Evolutionary conservation across 2,329 filamentous ascomycete genomes (phyloP).

Genomic region (Trichoderma gracile): DNA sequence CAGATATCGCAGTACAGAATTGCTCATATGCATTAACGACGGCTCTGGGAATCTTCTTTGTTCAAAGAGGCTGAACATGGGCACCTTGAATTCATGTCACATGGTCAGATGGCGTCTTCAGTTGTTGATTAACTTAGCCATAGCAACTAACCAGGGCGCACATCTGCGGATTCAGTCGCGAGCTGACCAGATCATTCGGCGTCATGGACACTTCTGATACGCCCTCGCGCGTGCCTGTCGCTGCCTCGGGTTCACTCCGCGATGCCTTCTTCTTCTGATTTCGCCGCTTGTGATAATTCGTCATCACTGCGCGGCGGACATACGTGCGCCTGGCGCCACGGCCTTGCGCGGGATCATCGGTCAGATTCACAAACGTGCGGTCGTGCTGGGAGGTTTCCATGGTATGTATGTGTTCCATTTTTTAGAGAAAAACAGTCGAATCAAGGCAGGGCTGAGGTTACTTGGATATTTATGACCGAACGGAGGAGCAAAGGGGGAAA

Average conservation of each 20-base stretch:
- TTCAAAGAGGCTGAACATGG: slow-evolving; percentile 14
- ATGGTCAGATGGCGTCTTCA: neutral
- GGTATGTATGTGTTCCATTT: too few relatives aligned
- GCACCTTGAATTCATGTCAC: neutral
- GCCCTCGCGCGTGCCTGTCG: neutral
- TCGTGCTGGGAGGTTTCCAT: neutral
- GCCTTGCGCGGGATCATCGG: slow-evolving; percentile 10
- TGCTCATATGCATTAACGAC: slow-evolving; percentile 10
- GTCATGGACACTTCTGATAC: too few relatives aligned
- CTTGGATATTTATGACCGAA: neutral
- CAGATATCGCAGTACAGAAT: neutral
- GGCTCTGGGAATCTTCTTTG: neutral
- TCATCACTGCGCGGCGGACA: slow-evolving; percentile 21
- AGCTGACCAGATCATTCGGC: neutral
- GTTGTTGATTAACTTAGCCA: neutral
- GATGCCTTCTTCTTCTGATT: neutral
- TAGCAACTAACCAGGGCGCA: slow-evolving; percentile 5
- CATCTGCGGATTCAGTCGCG: neutral
- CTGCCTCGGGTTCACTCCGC: neutral
- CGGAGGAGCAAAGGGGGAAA: neutral
- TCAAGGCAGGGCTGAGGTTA: too few relatives aligned
- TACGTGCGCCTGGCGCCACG: slow-evolving; percentile 14
- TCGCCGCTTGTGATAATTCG: slow-evolving; percentile 16
- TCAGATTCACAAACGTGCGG: slow-evolving; percentile 21
- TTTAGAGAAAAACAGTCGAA: too few relatives aligned